Evolutionary conservation across 352 stramenopile genomes (phyloP), one percentile per base, ranked within the genome.

Genomic region (Globisporangium radiosum): DNA sequence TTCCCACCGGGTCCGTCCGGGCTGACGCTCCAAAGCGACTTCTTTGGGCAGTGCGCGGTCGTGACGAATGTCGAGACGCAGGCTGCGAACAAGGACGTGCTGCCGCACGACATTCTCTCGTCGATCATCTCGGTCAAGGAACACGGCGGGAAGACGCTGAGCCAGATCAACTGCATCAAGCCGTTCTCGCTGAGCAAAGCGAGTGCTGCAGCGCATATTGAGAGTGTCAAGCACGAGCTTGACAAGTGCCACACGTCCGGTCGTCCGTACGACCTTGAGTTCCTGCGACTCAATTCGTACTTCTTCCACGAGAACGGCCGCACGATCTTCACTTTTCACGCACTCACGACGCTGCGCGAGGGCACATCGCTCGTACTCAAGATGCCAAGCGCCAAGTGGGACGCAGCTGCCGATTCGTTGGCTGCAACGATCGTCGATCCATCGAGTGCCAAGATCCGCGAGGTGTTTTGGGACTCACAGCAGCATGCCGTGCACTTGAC

Each of bases 21-120:
- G 0, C 59, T 87, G 37, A 76, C 70, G 4, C 51, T 87, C 19
- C 69, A 61, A 15, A 69, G 60, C 9, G 76, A 87, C 54, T 87
- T 87, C 40, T 87, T 82, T 57, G 76, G 76, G 0, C 76, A 87
- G 57, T 84, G 74, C 45, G 62, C 66, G 10, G 69, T 87, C 17
- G 74, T 85, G 9, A 72, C 68, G 1, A 51, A 52, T 0, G 70
- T 81, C n/a, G 72, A 71, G 10, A 81, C 72, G 9, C 60, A 64
- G 48, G 70, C 63, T 11, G 63, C 54, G 17, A 57, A 56, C 3
- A 53, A 56, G 6, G 52, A 53, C 47, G 53, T 64, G 3, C 38
- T 19, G 19, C 45, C 60, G 42, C 52, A 78, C 45, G 74, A 84
- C 43, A 84, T 84, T 44, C 64, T 84, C 33, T 66, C 68, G 0